phyloP scores from a whole-genome alignment of 805 yeast genomes.

The Metschnikowia rubicola region DNA sequence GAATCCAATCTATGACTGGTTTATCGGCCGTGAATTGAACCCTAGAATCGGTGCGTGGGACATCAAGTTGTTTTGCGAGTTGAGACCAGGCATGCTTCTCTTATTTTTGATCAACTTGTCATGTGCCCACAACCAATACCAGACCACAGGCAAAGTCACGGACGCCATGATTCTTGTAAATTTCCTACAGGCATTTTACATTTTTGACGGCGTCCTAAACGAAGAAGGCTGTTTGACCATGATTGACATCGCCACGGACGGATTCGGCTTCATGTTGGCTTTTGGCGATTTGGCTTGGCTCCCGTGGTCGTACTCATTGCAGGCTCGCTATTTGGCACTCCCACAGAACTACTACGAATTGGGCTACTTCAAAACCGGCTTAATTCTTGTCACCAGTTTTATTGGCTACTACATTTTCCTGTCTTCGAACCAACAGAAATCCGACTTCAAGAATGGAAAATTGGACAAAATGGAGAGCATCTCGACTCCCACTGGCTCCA shows the following conservation, averaged over 20 bases:
- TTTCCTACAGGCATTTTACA: constrained; percentile 71
- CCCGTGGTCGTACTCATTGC: constrained; percentile 88
- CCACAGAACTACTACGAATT: constrained; percentile 50
- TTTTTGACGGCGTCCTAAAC: constrained; percentile 86
- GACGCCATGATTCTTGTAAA: constrained; percentile 73
- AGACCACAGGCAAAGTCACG: constrained; percentile 51
- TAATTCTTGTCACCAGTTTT: constrained; percentile 47
- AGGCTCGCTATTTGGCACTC: constrained; percentile 74
- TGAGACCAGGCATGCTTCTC: constrained; percentile 88
- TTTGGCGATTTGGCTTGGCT: constrained; percentile 93
- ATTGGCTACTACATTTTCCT: constrained; percentile 82
- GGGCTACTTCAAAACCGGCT: constrained; percentile 37
- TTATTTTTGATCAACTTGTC: constrained; percentile 81
- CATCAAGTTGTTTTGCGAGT: constrained; percentile 86
- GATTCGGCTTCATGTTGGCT: constrained; percentile 93
- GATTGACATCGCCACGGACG: constrained; percentile 97
- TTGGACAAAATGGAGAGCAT: constrained; percentile 63
- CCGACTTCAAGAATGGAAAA: constrained; percentile 76
- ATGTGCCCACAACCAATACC: constrained; percentile 77
- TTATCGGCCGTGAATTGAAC: constrained; percentile 92
- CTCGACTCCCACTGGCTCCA: constrained; percentile 72
- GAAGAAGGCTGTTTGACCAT: constrained; percentile 87
- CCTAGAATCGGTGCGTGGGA: constrained; percentile 86
- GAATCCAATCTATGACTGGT: constrained; percentile 81
- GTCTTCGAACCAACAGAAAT: constrained; percentile 79